Evolutionary conservation across 208 protist species (phyloP), one percentile per base, ranked within the genome.

Genomic region (Leishmania gerbilli): DNA sequence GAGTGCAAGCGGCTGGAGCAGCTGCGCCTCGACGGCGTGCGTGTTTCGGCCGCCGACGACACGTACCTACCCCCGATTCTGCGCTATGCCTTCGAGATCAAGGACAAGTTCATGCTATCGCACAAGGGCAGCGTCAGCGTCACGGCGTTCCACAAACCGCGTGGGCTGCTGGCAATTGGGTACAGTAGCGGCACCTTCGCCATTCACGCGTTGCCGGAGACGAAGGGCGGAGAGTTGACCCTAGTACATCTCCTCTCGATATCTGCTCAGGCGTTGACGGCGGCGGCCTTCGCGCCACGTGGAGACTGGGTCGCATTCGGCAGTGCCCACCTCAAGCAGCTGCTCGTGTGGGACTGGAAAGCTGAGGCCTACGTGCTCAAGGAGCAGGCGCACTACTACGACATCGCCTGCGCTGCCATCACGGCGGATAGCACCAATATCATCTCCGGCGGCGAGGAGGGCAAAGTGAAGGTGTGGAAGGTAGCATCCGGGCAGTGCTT

Each of bases 321-420:
- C 62, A 94, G 89, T 74, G 90, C 90, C 11, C 91, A 97, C 80
- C 87, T 97, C 45, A 95, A 96, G 87, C 95, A 98, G 90, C 83
- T 99, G 13, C 87, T 98, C 47, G 95, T 99, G n/a, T 99, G 96
- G 95, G 95, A 99, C 84, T 99, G 97, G 97, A 92, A 91, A 67
- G 92, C 92, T 17, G 96, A 98, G 90, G 84, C 95, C 11, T 98
- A 98, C 85, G 93, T 98, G 24, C 79, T 99, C 24, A 98, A 98
- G 87, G 96, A 98, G 83, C 96, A 98, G 89, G 89, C 93, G 2
- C 97, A 99, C 88, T 97, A 96, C 87, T 97, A 98, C 87, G 94
- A 97, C 84, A 97, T 99, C 75, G 86, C 84, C 76, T 89, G 91
- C 74, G 91, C 95, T 58, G 97, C 94, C 64, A 97, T 98, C 86